Evolutionary conservation across 1,139 yeast species (phyloP), one percentile per base, ranked within the genome.

Genomic region (Blastobotrys raffinosifermentans): DNA sequence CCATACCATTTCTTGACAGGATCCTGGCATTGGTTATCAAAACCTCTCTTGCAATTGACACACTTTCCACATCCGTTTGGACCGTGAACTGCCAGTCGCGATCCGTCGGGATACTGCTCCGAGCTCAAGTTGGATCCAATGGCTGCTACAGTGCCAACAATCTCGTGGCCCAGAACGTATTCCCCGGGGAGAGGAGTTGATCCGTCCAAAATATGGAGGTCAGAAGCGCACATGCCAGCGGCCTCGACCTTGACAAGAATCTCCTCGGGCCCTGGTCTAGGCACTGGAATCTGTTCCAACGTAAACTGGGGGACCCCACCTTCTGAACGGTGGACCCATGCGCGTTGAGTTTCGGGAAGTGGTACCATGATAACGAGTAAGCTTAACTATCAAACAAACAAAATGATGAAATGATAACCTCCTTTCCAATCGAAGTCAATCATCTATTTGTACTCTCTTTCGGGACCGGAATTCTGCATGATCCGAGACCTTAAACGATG

Each of bases 111-210:
- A 50, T 56, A 69, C 8, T 49, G 45, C 19, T 49, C 48, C 19
- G 47, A 36, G 27, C 50, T 50, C 3, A 54, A 55, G 3, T 51
- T 58, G 1, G 46, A 44, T 5, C 78, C 78, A 3, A 62, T 61
- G 17, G 56, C 54, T 20, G 58, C 67, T 22, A 73, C 54, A 39
- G 55, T 58, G 1, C 77, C 79, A 3, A 75, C 73, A 32, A 73
- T 67, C 53, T 73, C 78, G 53, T 73, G 78, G 15, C 79, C 79
- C 72, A 73, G 69, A 16, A 72, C 64, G 47, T 68, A 71, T 32
- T 58, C 57, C 10, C 29, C 31, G 3, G 32, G 35, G n/a, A 14
- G 55, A 47, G 37, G 65, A 54, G 32, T 32, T 11, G 34, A 37
- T 9, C 65, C 67, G 20, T 56, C 49, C 19, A 72, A 53, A 16